A percentile compares a stretch with the other conserved stretches of the same genome.
These are phyloP conservation scores for Quercus gilva DNA, from an alignment of 306 rosid genomes.

Conservation along the genomic window DNA sequence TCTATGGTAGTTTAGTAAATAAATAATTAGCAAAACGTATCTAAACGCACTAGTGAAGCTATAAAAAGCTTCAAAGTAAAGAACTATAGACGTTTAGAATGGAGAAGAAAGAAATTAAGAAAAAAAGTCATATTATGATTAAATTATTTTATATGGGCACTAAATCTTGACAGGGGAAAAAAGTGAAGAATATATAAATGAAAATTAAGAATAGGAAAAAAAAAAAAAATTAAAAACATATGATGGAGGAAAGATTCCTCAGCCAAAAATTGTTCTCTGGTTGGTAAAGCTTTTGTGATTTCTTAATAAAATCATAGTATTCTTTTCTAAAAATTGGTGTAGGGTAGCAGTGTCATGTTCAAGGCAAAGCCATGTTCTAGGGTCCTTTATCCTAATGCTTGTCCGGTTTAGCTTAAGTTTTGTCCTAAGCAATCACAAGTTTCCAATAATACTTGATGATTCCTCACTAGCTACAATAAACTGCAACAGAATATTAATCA, in stretches of 20 bases:
- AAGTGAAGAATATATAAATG: background rate
- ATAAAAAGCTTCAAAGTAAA: no score
- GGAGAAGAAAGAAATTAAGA: no score
- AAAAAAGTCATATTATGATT: background rate
- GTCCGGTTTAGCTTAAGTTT: background rate
- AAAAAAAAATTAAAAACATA: background rate
- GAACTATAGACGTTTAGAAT: no score
- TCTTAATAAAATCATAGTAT: conserved; percentile 11
- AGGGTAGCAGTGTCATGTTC: conserved; percentile 17
- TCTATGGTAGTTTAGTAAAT: no score
- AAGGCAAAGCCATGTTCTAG: conserved; percentile 21
- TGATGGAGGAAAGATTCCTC: conserved; percentile 23
- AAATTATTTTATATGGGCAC: no score
- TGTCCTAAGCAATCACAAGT: conserved; percentile 15
- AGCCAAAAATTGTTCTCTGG: conserved; percentile 11
- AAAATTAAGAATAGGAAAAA: background rate
- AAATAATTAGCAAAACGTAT: no score
- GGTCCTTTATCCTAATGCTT: background rate
- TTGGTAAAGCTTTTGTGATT: conserved; percentile 23
- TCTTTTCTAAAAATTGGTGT: background rate
- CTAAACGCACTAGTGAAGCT: no score
- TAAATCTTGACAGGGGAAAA: background rate
- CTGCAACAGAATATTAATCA: conserved; percentile 11
- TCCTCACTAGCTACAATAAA: conserved; percentile 11
- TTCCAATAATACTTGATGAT: background rate